Percentiles rank a stretch among this genome's conserved stretches.
Evolutionary conservation across 345 rosid species (phyloP).

Genomic region (Lumnitzera littorea): DNA sequence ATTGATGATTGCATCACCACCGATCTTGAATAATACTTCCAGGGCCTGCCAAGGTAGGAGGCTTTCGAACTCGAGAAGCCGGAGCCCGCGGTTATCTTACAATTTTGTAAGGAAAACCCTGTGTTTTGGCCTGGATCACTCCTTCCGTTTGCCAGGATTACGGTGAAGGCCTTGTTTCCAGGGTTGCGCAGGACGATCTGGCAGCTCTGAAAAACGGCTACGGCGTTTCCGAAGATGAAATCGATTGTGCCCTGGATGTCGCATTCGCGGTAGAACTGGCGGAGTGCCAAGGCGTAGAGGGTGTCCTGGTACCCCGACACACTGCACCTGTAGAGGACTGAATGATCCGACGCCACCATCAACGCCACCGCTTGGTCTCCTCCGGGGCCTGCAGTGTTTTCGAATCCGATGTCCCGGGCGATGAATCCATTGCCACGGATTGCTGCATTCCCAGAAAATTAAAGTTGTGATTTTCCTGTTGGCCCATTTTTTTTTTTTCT

Average conservation of each 20-base stretch:
- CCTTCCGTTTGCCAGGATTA: slow-evolving; percentile 55
- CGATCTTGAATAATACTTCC: slow-evolving; percentile 66
- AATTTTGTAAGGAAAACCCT: slow-evolving; percentile 59
- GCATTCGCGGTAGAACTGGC: slow-evolving; percentile 80
- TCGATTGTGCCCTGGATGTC: slow-evolving; percentile 71
- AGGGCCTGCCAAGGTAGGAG: slow-evolving; percentile 73
- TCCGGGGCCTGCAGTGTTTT: slow-evolving; percentile 67
- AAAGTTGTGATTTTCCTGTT: not conserved
- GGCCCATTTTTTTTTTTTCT: too few species aligned
- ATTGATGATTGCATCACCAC: slow-evolving; percentile 62
- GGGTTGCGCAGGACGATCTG: slow-evolving; percentile 40
- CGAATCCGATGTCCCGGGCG: slow-evolving; percentile 68
- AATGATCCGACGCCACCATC: slow-evolving; percentile 45
- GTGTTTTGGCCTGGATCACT: slow-evolving; percentile 63
- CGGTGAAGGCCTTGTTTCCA: slow-evolving; percentile 19
- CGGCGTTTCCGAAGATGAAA: slow-evolving; percentile 81
- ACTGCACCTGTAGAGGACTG: slow-evolving; percentile 70
- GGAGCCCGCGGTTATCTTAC: slow-evolving; percentile 27
- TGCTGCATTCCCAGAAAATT: slow-evolving; percentile 26
- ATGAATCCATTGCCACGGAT: slow-evolving; percentile 70
- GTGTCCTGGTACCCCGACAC: slow-evolving; percentile 78
- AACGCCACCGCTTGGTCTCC: slow-evolving; percentile 71
- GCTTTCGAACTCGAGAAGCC: slow-evolving; percentile 23
- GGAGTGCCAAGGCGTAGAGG: slow-evolving; percentile 50
- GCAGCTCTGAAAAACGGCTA: slow-evolving; percentile 76